A percentile compares a stretch with the other conserved stretches of the same genome.
Conservation (phyloP, 2,329 filamentous ascomycete species). For the Byssoonygena ceratinophila region DNA sequence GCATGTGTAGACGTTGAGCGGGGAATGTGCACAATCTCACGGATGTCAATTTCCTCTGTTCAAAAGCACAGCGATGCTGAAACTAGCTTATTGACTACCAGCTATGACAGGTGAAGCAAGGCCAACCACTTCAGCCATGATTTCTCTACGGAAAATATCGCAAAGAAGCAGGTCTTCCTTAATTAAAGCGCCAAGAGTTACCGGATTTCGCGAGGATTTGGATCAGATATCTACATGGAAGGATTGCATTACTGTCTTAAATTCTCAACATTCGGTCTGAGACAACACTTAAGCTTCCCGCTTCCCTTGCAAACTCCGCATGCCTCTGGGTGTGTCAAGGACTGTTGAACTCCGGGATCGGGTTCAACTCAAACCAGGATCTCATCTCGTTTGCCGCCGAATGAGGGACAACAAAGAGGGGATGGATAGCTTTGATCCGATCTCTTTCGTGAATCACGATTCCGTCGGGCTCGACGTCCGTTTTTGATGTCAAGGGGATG, state of each 20-base stretch:
- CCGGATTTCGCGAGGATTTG: background rate
- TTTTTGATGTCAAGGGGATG: conserved; percentile 34
- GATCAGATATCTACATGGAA: background rate
- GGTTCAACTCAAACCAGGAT: conserved; percentile 52
- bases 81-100: background rate
- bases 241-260: background rate
- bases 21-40: background rate
- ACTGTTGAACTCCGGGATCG: conserved; percentile 21
- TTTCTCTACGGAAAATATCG: background rate
- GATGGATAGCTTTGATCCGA: conserved; percentile 61
- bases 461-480: conserved; percentile 38
- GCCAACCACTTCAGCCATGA: background rate
- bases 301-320: background rate
- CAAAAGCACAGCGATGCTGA: background rate
- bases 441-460: conserved; percentile 59
- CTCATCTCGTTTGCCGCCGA: conserved; percentile 54
- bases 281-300: background rate
- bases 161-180: background rate
- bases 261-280: background rate
- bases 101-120: background rate
- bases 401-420: conserved; percentile 74
- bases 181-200: background rate
- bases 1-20: background rate
- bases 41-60: too few relatives aligned
- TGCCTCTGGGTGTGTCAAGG: background rate